Percentiles rank a stretch among this genome's conserved stretches.
Evolutionary conservation across 176 grass and related monocot genomes (phyloP).

Genomic region (Triticum turgidum): DNA sequence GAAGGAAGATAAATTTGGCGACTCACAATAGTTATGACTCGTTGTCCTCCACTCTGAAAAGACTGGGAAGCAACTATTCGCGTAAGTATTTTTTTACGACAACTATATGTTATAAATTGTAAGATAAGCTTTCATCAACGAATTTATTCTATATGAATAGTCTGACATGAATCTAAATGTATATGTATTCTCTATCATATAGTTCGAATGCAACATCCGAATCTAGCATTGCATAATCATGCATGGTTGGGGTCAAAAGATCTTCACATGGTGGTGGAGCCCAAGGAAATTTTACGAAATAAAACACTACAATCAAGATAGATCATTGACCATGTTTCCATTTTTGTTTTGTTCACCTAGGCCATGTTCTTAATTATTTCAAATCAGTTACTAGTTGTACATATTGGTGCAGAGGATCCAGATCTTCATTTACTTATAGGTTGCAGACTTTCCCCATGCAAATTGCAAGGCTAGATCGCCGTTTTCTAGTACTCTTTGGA

Average conservation of each 20-base stretch:
- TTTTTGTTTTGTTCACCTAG: neutral
- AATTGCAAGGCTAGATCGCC: neutral
- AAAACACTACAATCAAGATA: neutral
- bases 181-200: neutral
- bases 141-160: neutral
- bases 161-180: neutral
- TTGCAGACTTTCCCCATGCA: neutral
- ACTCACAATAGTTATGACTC: constrained; percentile 33
- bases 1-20: constrained; percentile 45
- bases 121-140: neutral
- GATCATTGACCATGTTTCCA: neutral
- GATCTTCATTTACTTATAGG: neutral
- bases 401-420: neutral
- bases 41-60: constrained; percentile 27
- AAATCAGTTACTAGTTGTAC: neutral
- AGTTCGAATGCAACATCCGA: neutral
- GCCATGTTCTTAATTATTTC: neutral
- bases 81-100: constrained; percentile 33
- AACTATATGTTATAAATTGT: neutral
- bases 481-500: neutral
- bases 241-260: neutral
- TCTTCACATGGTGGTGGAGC: neutral
- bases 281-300: neutral
- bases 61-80: constrained; percentile 31
- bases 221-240: neutral